Percentiles rank a stretch among this genome's conserved stretches.
Evolutionary conservation across 2,329 filamentous ascomycete species (phyloP).

Genomic region (Fusarium praegraminearum): DNA sequence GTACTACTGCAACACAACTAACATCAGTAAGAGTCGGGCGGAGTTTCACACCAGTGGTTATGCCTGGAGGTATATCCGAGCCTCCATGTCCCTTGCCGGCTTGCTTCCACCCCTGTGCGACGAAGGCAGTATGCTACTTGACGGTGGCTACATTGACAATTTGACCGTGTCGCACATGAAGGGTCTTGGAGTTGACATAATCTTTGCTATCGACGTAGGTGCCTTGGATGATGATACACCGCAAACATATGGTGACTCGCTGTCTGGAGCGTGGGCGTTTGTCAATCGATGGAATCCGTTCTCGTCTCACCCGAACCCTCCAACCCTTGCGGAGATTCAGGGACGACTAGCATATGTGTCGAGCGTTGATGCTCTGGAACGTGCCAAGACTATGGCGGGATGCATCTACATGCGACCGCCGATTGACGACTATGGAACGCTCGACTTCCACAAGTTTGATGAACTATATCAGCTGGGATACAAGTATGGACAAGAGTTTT

Average conservation of each 20-base stretch:
- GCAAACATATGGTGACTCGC: conserved; percentile 91
- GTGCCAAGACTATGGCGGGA: conserved; percentile 89
- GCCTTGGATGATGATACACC: conserved; percentile 91
- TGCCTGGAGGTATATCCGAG: conserved; percentile 95
- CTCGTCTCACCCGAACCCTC: conserved; percentile 87
- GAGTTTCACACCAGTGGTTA: conserved; percentile 98
- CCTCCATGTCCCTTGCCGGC: conserved; percentile 96
- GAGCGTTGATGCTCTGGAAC: conserved; percentile 91
- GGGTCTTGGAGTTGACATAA: conserved; percentile 88
- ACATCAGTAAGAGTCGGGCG: conserved; percentile 91
- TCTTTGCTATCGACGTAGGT: conserved; percentile 96
- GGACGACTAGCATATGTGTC: conserved; percentile 94
- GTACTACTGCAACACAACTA: conserved; percentile 99
- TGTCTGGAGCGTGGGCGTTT: conserved; percentile 95
- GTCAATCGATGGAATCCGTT: conserved; percentile 98
- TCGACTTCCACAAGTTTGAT: conserved; percentile 98
- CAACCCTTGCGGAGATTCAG: conserved; percentile 95
- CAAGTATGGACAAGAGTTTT: conserved; percentile 82
- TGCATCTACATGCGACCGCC: conserved; percentile 98
- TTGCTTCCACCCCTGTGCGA: conserved; percentile 94
- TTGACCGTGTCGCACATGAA: conserved; percentile 98
- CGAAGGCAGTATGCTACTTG: conserved; percentile 95
- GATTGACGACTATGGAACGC: conserved; percentile 90
- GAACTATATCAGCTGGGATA: conserved; percentile 95
- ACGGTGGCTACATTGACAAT: conserved; percentile 98